Evolutionary conservation across 2,329 filamentous ascomycete genomes (phyloP).

Genomic region (Arthroderma uncinatum): DNA sequence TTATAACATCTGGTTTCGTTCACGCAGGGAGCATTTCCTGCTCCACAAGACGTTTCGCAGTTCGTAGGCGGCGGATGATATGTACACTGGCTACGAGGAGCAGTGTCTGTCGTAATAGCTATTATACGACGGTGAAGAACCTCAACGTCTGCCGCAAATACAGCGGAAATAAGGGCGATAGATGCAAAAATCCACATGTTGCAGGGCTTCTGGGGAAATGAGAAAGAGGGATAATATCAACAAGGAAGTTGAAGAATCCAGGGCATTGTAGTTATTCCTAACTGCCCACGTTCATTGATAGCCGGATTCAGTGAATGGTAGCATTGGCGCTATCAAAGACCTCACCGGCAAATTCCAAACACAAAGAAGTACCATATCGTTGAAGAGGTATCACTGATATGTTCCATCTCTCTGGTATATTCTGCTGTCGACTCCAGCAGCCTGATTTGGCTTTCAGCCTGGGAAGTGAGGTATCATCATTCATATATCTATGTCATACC

Average conservation of each 20-base stretch:
- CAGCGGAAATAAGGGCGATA: neutral
- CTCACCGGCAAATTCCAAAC: neutral
- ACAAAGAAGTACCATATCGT: neutral
- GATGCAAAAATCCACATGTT: neutral
- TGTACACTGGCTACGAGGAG: neutral
- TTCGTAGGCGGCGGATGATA: neutral
- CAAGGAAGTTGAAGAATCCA: neutral
- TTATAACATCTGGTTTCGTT: slow-evolving; percentile 2
- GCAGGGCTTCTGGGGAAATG: neutral
- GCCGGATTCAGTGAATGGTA: neutral
- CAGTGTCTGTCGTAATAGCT: neutral
- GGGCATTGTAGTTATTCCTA: neutral
- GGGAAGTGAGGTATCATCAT: neutral
- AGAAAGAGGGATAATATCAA: neutral
- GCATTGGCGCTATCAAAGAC: neutral
- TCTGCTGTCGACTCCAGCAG: neutral
- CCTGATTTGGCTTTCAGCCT: neutral
- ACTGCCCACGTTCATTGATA: neutral
- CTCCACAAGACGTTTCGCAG: slow-evolving; percentile 2
- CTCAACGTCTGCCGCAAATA: neutral
- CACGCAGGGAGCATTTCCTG: slow-evolving; percentile 4
- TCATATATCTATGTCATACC: too few relatives aligned
- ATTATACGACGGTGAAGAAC: neutral
- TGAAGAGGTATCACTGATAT: neutral
- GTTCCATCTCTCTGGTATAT: neutral